These are phyloP conservation scores for Lactarius akahatsu DNA, from an alignment of 768 basidiomycete genomes.

Conservation along the genomic window DNA sequence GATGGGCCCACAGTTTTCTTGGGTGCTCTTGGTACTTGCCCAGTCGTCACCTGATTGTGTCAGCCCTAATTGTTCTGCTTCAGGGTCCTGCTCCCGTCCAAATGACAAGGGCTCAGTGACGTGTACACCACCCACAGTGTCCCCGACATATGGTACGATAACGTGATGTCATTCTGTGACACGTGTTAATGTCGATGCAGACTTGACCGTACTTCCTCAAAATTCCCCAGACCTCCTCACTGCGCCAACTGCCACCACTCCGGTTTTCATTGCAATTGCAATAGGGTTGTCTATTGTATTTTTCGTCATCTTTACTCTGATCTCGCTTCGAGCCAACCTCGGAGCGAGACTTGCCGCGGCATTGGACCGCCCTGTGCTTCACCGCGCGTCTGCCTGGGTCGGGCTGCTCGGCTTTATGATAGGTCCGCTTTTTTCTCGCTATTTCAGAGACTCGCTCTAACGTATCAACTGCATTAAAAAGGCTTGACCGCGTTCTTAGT, in stretches of 20 bases:
- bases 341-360: conserved; percentile 47
- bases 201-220: conserved; percentile 60
- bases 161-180: conserved; percentile 3
- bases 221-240: conserved; percentile 57
- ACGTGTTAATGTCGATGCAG: conserved; percentile 39
- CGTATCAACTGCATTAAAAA: conserved; percentile 31
- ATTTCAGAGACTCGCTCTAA: not conserved
- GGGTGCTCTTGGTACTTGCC: conserved; percentile 55
- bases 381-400: conserved; percentile 66
- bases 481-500: conserved; percentile 70
- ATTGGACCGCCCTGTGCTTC: conserved; percentile 58
- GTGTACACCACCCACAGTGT: conserved; percentile 56
- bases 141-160: conserved; percentile 60
- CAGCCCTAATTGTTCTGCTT: conserved; percentile 17
- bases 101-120: conserved; percentile 49
- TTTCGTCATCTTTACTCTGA: conserved; percentile 62
- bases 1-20: conserved; percentile 72
- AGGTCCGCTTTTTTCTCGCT: conserved; percentile 42
- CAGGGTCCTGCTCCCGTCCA: conserved; percentile 67
- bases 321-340: conserved; percentile 66
- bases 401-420: conserved; percentile 76
- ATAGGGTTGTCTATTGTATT: conserved; percentile 59
- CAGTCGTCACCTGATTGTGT: not conserved
- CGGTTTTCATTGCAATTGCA: conserved; percentile 62
- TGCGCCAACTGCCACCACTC: conserved; percentile 59